Evolutionary conservation across 345 rosid species (phyloP), one percentile per base, ranked within the genome.

Genomic region (Balakata baccata): DNA sequence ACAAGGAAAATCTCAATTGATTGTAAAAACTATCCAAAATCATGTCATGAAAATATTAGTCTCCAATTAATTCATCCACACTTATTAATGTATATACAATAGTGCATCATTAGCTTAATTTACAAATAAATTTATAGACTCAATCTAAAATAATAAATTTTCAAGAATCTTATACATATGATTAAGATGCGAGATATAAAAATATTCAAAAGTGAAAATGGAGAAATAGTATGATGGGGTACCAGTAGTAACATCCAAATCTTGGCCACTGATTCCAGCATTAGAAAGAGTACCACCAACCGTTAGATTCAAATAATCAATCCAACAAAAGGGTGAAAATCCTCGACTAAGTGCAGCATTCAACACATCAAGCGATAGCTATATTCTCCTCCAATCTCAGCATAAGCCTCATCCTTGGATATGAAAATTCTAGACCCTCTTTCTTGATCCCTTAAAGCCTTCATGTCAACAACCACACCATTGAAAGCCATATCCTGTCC

Each of bases 221-320:
- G n/a, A n/a, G n/a, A n/a, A n/a, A n/a, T n/a, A n/a, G n/a, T n/a
- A n/a, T n/a, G 47, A 34, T 5, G 23, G n/a, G n/a, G 11, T 18
- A 80, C 82, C 82, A 1, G 82, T 75, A 17, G 75, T 58, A 52
- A 75, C 79, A 43, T 80, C 79, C 47, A 80, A 3, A 38, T 75
- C 82, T 18, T 66, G 70, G 3, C 82, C 82, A 23, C 82, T 75
- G 45, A 80, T 71, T 29, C 82, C 82, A n/a, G 79, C 82, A 68
- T 75, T 80, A 1, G 82, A 80, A 8, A 79, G 79, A 25, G 79
- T 75, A 7, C 82, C 82, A 1, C 82, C 82, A 22, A 79, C 79
- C 25, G 52, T 71, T 17, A 80, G 43, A 7, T 67, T 3, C 77
- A 80, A 71, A 25, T 12, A 72, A 20, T 80, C 82, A 12, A 79